Conservation (phyloP, 495 filamentous ascomycete species). For the Aspergillus indologenus region DNA sequence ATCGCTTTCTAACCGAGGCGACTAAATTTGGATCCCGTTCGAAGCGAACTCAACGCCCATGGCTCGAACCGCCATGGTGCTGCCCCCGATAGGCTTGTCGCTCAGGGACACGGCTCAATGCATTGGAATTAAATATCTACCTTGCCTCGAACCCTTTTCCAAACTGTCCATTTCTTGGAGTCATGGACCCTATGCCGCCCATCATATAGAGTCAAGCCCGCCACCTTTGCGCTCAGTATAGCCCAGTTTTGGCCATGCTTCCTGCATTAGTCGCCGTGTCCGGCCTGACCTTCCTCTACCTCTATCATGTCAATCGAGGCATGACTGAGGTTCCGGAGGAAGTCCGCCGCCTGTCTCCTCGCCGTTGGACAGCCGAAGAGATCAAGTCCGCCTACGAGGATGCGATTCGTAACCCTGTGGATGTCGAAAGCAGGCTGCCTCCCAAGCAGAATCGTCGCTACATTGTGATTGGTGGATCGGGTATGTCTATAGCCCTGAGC, state of each 20-base stretch:
- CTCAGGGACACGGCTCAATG: background rate
- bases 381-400: conserved; percentile 48
- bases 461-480: conserved; percentile 55
- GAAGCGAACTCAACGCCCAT: conserved; percentile 1
- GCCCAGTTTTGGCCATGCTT: conserved; percentile 16
- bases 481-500: conserved; percentile 32
- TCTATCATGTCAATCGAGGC: conserved; percentile 51
- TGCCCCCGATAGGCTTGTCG: background rate
- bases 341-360: conserved; percentile 38
- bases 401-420: conserved; percentile 41
- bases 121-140: background rate
- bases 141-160: background rate
- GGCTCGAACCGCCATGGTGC: background rate
- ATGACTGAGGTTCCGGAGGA: conserved; percentile 49
- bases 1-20: conserved; percentile 19
- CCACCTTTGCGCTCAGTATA: no score
- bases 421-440: conserved; percentile 48
- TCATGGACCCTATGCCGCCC: no score
- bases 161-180: background rate
- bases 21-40: conserved; percentile 14
- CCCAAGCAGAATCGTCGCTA: conserved; percentile 54
- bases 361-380: conserved; percentile 52
- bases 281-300: conserved; percentile 37
- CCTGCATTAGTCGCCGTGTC: conserved; percentile 14
- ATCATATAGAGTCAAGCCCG: no score